Evolutionary conservation across 2,329 filamentous ascomycete species (phyloP), one percentile per base, ranked within the genome.

Genomic region (Aspergillus clavatus): DNA sequence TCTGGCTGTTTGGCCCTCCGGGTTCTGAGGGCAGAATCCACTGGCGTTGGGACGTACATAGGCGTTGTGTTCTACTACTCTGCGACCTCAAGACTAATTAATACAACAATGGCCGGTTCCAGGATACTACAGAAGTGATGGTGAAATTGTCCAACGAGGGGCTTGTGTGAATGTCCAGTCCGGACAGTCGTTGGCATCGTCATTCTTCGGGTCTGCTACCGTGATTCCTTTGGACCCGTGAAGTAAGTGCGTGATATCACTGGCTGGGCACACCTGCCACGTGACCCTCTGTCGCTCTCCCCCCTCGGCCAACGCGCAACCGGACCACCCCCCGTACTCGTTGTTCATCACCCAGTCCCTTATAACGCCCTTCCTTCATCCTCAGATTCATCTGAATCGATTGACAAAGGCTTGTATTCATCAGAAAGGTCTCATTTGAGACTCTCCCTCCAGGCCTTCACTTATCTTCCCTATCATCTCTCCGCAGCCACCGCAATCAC

Each of bases 231-330:
- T 41, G 38, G 51, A 51, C 55, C 52, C 66, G 68, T 71, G 68
- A 70, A 58, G 63, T 59, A 57, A 60, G 51, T 52, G 57, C 52
- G 60, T 57, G 54, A 60, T 68, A 59, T 70, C 65, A 71, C 68
- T 71, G 67, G 67, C 59, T 54, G 54, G 51, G 39, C 45, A 41
- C 48, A 42, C 43, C 19, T 44, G 23, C 51, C 69, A 71, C 68
- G 69, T 71, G 69, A 71, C 50, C 27, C 36, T n/a, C n/a, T n/a
- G n/a, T n/a, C 24, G 31, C 47, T 39, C 38, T 48, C 50, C 52
- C 51, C 46, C 46, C 51, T 50, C 43, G 52, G 57, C 52, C 61
- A 58, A 52, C 51, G 44, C 51, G 56, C 55, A 58, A 56, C 53
- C 51, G 48, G 42, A 45, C 45, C 54, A 42, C 46, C 38, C 43